phyloP scores from a whole-genome alignment of 179 eudicot genomes.

The Silene noctiflora region DNA sequence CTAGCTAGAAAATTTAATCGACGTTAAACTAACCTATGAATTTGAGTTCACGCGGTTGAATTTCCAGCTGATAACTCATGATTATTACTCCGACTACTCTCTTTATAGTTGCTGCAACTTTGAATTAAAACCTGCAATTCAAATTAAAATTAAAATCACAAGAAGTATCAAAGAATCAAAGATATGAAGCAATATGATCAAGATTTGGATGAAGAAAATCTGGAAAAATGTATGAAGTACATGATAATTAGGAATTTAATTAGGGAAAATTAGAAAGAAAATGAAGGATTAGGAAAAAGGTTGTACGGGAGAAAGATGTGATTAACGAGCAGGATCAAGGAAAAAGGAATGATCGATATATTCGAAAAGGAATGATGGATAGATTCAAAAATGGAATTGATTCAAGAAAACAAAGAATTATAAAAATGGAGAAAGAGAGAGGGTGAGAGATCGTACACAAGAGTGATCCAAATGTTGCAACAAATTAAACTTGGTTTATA shows the following conservation, averaged over 20 bases:
- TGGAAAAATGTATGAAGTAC: background rate
- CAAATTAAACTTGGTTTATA: no score
- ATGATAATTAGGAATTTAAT: background rate
- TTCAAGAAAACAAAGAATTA: background rate
- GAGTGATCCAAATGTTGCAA: no score
- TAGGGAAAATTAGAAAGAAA: background rate
- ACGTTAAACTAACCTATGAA: constrained; percentile 29
- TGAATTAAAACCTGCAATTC: background rate
- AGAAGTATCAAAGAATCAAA: background rate
- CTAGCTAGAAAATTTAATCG: background rate
- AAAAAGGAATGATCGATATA: background rate
- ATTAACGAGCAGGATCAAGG: background rate
- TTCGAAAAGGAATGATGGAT: background rate
- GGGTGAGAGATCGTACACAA: background rate
- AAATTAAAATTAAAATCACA: background rate
- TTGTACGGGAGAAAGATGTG: background rate
- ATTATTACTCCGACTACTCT: background rate
- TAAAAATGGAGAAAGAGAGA: no score
- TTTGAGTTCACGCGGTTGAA: constrained; percentile 49
- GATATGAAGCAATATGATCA: background rate
- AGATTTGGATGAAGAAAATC: background rate
- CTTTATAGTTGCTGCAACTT: constrained; percentile 6
- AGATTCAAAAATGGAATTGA: background rate
- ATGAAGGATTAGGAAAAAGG: background rate
- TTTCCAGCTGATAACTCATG: constrained; percentile 40